Conservation (phyloP, 2,329 filamentous ascomycete genomes). For the Fusarium armeniacum region DNA sequence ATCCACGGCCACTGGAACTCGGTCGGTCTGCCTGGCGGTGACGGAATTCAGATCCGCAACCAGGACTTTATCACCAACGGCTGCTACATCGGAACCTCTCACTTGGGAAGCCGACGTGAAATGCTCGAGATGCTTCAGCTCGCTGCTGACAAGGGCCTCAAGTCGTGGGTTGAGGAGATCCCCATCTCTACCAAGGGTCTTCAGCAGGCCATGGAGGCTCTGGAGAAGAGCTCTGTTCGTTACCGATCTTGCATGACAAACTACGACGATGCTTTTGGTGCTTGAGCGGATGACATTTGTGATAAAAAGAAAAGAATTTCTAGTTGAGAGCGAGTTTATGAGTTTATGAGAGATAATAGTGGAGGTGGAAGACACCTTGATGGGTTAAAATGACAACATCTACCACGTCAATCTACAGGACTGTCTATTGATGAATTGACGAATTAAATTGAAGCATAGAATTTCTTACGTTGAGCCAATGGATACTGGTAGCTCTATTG, state of each 20-base stretch:
- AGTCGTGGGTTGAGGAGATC: slow-evolving; percentile 80
- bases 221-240: slow-evolving; percentile 78
- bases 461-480: neutral
- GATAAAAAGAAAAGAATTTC: slow-evolving; percentile 29
- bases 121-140: slow-evolving; percentile 79
- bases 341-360: slow-evolving; percentile 33
- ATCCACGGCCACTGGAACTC: slow-evolving; percentile 85
- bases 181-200: slow-evolving; percentile 80
- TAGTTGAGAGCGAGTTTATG: slow-evolving; percentile 6
- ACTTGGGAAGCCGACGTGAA: slow-evolving; percentile 78
- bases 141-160: slow-evolving; percentile 76
- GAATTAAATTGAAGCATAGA: slow-evolving; percentile 19
- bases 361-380: slow-evolving; percentile 42
- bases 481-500: neutral
- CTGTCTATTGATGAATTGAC: slow-evolving; percentile 28
- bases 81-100: slow-evolving; percentile 77
- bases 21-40: slow-evolving; percentile 83
- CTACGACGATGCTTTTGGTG: slow-evolving; percentile 77
- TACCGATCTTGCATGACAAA: slow-evolving; percentile 83
- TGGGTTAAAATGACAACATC: slow-evolving; percentile 38
- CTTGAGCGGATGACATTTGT: slow-evolving; percentile 48
- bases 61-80: slow-evolving; percentile 84
- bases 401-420: slow-evolving; percentile 2
- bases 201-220: slow-evolving; percentile 75
- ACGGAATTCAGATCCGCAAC: slow-evolving; percentile 77